These are phyloP conservation scores for Megacollybia marginata DNA, from an alignment of 768 basidiomycete species.

Conservation along the genomic window DNA sequence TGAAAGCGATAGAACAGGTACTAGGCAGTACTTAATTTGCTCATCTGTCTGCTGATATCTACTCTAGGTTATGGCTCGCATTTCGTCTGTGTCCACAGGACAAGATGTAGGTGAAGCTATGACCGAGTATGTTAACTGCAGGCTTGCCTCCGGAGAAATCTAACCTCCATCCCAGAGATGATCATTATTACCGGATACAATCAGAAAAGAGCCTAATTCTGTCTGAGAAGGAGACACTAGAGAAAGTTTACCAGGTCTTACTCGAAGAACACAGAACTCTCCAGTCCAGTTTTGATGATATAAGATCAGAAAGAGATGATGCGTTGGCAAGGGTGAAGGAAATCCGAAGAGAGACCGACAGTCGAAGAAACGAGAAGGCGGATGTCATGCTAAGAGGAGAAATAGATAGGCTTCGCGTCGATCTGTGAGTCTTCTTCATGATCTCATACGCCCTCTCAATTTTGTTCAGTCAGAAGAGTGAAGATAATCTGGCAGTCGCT, in stretches of 20 bases:
- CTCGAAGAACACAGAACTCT: conserved; percentile 69
- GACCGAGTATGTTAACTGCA: conserved; percentile 60
- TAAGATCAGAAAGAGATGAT: conserved; percentile 73
- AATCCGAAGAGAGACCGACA: conserved; percentile 51
- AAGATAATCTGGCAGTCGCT: conserved; percentile 79
- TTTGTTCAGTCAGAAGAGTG: conserved; percentile 77
- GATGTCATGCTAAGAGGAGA: conserved; percentile 75
- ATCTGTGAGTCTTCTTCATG: conserved; percentile 58
- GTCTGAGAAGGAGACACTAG: conserved; percentile 80
- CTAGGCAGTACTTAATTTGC: conserved; percentile 11
- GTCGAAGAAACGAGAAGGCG: conserved; percentile 56
- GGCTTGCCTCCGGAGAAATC: conserved; percentile 1
- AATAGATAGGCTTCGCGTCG: conserved; percentile 71
- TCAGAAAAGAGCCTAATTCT: conserved; percentile 71
- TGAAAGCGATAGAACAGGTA: conserved; percentile 93
- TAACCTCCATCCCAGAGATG: conserved; percentile 50
- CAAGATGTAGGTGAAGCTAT: conserved; percentile 50
- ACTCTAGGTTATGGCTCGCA: conserved; percentile 68
- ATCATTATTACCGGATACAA: conserved; percentile 84
- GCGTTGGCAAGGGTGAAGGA: conserved; percentile 55
- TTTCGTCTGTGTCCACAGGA: conserved; percentile 42
- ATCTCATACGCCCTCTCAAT: conserved; percentile 7
- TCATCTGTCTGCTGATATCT: neutral
- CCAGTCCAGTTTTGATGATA: conserved; percentile 74
- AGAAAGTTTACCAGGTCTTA: conserved; percentile 72